Conservation (phyloP, 345 rosid genomes). For the Dovyalis caffra region DNA sequence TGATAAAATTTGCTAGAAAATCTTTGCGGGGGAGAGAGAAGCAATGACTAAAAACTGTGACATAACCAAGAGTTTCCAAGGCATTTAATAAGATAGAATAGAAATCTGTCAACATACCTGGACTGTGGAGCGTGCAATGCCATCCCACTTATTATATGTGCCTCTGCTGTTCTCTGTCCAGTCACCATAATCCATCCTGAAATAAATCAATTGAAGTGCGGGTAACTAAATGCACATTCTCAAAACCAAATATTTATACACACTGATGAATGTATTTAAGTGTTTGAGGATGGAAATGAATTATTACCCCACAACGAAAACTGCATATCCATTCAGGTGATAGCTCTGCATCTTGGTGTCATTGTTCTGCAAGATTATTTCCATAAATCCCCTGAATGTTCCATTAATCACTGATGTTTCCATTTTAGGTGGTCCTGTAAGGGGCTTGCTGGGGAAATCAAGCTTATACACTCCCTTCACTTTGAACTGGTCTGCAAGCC, state of each 20-base stretch:
- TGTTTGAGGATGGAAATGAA: conserved; percentile 7
- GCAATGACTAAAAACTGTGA: background rate
- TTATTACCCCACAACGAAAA: conserved; percentile 85
- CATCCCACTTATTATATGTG: conserved; percentile 98
- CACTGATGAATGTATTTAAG: background rate
- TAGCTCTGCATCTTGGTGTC: conserved; percentile 91
- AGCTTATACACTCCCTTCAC: conserved; percentile 85
- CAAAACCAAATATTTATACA: background rate
- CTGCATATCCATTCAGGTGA: conserved; percentile 92
- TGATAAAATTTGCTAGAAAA: background rate
- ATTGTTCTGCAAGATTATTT: conserved; percentile 89
- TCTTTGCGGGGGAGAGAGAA: background rate
- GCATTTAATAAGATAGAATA: background rate
- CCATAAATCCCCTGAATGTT: conserved; percentile 92
- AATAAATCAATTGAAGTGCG: conserved; percentile 13
- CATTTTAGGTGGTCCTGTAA: conserved; percentile 63
- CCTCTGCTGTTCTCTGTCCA: conserved; percentile 98
- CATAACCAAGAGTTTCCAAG: background rate
- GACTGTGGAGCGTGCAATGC: conserved; percentile 82
- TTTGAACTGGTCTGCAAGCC: conserved; percentile 83
- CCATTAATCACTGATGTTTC: conserved; percentile 90
- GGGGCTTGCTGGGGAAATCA: conserved; percentile 81
- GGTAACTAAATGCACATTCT: conserved; percentile 2
- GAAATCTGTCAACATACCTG: conserved; percentile 50
- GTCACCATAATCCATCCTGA: conserved; percentile 97